Percentiles rank a stretch among this genome's conserved stretches.
phyloP scores from a whole-genome alignment of 352 stramenopile genomes.

The Phytophthora megakarya region DNA sequence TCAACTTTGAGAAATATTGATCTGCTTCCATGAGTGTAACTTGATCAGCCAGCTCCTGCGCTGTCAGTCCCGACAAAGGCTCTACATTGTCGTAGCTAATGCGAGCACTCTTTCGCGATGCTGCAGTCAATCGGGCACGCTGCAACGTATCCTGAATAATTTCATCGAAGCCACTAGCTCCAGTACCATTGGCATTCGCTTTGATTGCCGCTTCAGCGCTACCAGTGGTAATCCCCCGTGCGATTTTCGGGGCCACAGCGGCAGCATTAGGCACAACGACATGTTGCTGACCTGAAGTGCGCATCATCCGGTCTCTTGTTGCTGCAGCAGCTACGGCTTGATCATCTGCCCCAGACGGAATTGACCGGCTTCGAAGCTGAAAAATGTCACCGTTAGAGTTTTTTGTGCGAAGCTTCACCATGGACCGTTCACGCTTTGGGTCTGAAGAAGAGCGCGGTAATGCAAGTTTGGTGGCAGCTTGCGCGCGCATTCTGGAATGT shows the following conservation, averaged over 20 bases:
- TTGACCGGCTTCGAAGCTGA: constrained; percentile 47
- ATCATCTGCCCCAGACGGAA: constrained; percentile 29
- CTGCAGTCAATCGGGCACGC: constrained; percentile 53
- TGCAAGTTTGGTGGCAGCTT: constrained; percentile 69
- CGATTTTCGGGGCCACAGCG: constrained; percentile 61
- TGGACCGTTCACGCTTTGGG: constrained; percentile 70
- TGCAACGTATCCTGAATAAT: constrained; percentile 79
- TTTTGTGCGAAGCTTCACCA: constrained; percentile 67
- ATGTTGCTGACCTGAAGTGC: constrained; percentile 25
- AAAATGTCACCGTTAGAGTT: constrained; percentile 59
- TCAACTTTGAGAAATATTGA: constrained; percentile 72
- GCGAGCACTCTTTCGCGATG: constrained; percentile 62
- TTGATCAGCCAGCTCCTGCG: constrained; percentile 80
- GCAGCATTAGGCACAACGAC: constrained; percentile 18
- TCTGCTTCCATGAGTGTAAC: constrained; percentile 84
- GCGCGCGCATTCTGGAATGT: constrained; percentile 44
- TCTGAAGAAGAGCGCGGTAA: constrained; percentile 77
- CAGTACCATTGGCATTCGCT: constrained; percentile 24
- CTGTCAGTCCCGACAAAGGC: constrained; percentile 60
- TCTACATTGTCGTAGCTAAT: constrained; percentile 84
- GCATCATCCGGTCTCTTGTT: constrained; percentile 23
- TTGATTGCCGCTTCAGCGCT: constrained; percentile 47
- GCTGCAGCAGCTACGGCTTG: constrained; percentile 28
- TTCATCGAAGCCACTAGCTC: constrained; percentile 43
- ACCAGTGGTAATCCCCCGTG: constrained; percentile 68